phyloP scores from a whole-genome alignment of 2,329 filamentous ascomycete species.

The Sarocladium kiliense region DNA sequence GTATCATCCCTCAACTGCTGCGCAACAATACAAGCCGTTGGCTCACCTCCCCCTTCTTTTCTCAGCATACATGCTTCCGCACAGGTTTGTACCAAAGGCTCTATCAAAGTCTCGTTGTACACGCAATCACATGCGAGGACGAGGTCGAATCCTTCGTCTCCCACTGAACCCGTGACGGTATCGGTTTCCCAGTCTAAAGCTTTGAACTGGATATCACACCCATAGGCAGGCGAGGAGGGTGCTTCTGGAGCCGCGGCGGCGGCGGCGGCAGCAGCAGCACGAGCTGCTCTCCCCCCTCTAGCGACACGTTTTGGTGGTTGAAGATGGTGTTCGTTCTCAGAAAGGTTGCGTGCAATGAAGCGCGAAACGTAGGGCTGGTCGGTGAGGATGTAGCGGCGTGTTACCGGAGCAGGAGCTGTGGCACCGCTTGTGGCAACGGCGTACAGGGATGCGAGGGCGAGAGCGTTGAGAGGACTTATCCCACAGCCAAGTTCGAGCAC shows the following conservation, averaged over 20 bases:
- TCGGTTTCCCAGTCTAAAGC: constrained; percentile 80
- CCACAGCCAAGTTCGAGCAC: constrained; percentile 86
- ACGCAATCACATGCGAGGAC: constrained; percentile 90
- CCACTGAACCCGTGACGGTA: constrained; percentile 29
- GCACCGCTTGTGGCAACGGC: neutral
- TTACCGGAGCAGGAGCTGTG: constrained; percentile 36
- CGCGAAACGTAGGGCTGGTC: constrained; percentile 84
- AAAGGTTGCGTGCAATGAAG: constrained; percentile 70
- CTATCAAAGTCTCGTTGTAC: constrained; percentile 84
- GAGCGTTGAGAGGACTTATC: constrained; percentile 72
- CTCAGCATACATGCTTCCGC: constrained; percentile 65
- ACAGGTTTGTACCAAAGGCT: constrained; percentile 78
- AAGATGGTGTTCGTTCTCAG: constrained; percentile 44
- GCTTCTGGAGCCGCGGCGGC: neutral
- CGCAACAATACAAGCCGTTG: constrained; percentile 74
- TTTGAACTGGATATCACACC: constrained; percentile 46
- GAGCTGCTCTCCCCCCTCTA: neutral
- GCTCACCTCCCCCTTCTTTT: constrained; percentile 17
- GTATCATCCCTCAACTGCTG: constrained; percentile 84
- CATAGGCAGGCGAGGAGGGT: too few species aligned
- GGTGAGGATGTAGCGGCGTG: constrained; percentile 69
- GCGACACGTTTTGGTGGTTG: constrained; percentile 1
- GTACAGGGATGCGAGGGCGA: constrained; percentile 43
- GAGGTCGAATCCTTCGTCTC: constrained; percentile 50
- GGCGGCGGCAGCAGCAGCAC: constrained; percentile 11